Percentiles rank a stretch among this genome's conserved stretches.
Conservation (phyloP, 306 rosid genomes). For the Betula pendula region DNA sequence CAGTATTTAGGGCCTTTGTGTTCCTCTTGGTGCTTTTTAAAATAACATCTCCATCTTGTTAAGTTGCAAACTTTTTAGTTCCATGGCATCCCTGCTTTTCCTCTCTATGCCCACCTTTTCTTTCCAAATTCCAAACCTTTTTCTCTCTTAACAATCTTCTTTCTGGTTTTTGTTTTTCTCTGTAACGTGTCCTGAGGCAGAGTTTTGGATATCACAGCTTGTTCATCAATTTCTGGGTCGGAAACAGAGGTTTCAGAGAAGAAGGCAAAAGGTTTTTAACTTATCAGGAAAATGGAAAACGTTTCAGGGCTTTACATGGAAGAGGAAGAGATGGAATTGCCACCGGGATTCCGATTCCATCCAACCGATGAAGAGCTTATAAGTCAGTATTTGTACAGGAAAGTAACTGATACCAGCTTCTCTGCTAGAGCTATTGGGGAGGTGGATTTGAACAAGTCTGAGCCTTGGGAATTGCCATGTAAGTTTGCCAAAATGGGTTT, state of each 20-base stretch:
- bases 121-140: constrained; percentile 16
- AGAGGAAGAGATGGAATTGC: constrained; percentile 66
- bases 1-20: constrained; percentile 58
- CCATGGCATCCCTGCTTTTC: constrained; percentile 33
- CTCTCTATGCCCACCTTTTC: constrained; percentile 22
- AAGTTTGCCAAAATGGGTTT: constrained; percentile 17
- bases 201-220: neutral
- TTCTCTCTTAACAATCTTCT: constrained; percentile 21
- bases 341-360: constrained; percentile 90
- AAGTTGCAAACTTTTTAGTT: constrained; percentile 25
- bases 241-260: neutral
- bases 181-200: neutral
- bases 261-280: constrained; percentile 15
- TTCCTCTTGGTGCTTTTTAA: constrained; percentile 35
- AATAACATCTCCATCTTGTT: constrained; percentile 32
- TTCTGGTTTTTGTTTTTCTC: constrained; percentile 29
- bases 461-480: constrained; percentile 99
- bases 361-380: constrained; percentile 99
- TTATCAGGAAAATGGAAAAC: constrained; percentile 47
- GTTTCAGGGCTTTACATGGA: constrained; percentile 31
- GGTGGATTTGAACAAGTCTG: constrained; percentile 90
- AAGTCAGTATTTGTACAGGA: constrained; percentile 66
- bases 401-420: constrained; percentile 57
- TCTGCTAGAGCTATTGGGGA: constrained; percentile 82
- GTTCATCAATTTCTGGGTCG: neutral